Evolutionary conservation across 2,329 filamentous ascomycete species (phyloP).

Genomic region (Aspergillus aculeatinus): DNA sequence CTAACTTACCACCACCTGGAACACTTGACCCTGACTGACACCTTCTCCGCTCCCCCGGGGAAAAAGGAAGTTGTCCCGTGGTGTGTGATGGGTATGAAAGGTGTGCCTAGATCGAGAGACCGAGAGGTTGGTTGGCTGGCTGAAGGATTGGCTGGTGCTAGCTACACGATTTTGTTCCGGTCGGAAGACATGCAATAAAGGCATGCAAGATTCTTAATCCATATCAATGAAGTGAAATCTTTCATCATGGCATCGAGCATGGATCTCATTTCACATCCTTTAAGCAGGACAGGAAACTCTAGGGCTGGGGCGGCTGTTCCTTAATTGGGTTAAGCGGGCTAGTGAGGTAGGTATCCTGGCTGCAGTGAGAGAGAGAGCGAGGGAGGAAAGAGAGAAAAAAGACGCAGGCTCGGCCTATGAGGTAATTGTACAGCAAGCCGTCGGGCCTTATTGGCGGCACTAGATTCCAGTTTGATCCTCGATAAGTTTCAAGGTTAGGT

Average conservation of each 20-base stretch:
- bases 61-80: background rate
- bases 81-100: background rate
- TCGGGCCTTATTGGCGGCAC: background rate
- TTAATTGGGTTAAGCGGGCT: background rate
- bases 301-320: background rate
- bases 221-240: background rate
- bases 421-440: background rate
- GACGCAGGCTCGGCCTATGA: background rate
- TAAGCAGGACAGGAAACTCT: background rate
- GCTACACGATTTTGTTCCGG: background rate
- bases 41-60: background rate
- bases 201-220: background rate
- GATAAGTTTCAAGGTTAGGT: too few relatives aligned
- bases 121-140: background rate
- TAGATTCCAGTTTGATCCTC: background rate
- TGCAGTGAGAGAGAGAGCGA: background rate
- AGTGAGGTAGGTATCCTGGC: too few relatives aligned
- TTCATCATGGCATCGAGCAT: too few relatives aligned
- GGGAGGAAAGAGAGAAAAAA: background rate
- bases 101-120: background rate
- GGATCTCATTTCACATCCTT: background rate
- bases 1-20: too few relatives aligned
- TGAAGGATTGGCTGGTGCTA: background rate
- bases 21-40: background rate
- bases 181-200: background rate